A percentile compares a stretch with the other conserved stretches of the same genome.
phyloP scores from a whole-genome alignment of 257 asterid genomes.

The Lantana camara region DNA sequence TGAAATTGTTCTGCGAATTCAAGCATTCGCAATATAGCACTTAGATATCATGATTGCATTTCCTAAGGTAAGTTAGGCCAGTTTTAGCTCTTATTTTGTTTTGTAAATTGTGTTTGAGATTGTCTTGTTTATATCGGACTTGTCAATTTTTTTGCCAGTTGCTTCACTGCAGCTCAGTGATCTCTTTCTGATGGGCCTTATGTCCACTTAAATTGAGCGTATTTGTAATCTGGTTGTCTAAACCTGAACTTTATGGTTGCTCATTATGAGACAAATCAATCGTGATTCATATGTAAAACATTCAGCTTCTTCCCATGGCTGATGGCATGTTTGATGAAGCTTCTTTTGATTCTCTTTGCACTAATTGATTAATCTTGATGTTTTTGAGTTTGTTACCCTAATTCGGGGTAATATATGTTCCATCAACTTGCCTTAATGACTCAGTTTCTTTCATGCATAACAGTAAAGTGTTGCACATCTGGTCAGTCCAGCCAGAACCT shows the following conservation, averaged over 20 bases:
- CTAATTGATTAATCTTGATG: conserved; percentile 13
- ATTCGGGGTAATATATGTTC: conserved; percentile 16
- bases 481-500: conserved; percentile 15
- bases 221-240: background rate
- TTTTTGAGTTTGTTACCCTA: background rate
- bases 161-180: conserved; percentile 1
- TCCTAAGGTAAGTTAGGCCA: background rate
- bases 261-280: background rate
- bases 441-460: background rate
- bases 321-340: background rate
- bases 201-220: conserved; percentile 1
- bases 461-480: conserved; percentile 1
- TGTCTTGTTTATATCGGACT: too few species aligned
- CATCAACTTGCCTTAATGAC: background rate
- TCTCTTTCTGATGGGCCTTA: background rate
- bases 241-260: conserved; percentile 13
- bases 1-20: conserved; percentile 26
- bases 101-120: too few species aligned
- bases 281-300: background rate
- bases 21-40: conserved; percentile 14
- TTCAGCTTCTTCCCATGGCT: conserved; percentile 4
- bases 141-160: conserved; percentile 17
- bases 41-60: conserved; percentile 14
- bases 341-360: background rate
- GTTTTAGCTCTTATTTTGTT: conserved; percentile 3